phyloP scores from a whole-genome alignment of 495 filamentous ascomycete genomes.

The Penicillium diatomitis region DNA sequence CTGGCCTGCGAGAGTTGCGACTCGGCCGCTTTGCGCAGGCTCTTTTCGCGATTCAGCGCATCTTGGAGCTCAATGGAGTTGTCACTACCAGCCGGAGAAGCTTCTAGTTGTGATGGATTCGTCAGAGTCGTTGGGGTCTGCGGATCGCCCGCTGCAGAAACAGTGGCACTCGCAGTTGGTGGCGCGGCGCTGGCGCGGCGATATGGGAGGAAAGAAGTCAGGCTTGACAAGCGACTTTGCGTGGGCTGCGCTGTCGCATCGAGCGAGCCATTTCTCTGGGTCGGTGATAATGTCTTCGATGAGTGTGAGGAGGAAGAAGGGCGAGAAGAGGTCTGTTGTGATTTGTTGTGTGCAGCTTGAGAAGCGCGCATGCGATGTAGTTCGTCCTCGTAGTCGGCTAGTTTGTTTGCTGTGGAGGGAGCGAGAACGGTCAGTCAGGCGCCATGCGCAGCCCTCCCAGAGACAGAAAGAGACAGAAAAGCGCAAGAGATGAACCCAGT shows the following conservation, averaged over 20 bases:
- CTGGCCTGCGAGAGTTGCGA: conserved; percentile 58
- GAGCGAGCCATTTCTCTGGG: conserved; percentile 16
- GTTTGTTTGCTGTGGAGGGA: conserved; percentile 51
- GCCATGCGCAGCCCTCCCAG: no score
- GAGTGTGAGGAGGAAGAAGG: conserved; percentile 24
- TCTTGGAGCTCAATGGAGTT: conserved; percentile 53
- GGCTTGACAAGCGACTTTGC: conserved; percentile 41
- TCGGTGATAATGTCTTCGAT: conserved; percentile 15
- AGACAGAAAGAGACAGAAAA: no score
- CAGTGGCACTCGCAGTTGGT: conserved; percentile 1
- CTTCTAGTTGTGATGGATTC: conserved; percentile 6
- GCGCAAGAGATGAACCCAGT: no score
- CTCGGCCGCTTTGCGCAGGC: conserved; percentile 66
- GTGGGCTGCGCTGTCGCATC: conserved; percentile 31
- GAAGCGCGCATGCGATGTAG: conserved; percentile 52
- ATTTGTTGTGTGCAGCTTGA: conserved; percentile 20
- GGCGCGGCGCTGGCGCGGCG: conserved; percentile 39
- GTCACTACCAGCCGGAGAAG: conserved; percentile 17
- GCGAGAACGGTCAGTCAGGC: conserved; percentile 4
- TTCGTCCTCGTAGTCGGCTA: conserved; percentile 94
- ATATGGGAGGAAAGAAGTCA: conserved; percentile 58
- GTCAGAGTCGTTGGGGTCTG: conserved; percentile 24
- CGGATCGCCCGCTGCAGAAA: conserved; percentile 19
- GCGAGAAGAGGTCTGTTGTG: conserved; percentile 22
- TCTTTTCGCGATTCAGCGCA: conserved; percentile 62